Percentiles rank a stretch among this genome's conserved stretches.
These are phyloP conservation scores for Naganishia sp. DNA, from an alignment of 1,284 basidiomycete species.

Conservation along the genomic window DNA sequence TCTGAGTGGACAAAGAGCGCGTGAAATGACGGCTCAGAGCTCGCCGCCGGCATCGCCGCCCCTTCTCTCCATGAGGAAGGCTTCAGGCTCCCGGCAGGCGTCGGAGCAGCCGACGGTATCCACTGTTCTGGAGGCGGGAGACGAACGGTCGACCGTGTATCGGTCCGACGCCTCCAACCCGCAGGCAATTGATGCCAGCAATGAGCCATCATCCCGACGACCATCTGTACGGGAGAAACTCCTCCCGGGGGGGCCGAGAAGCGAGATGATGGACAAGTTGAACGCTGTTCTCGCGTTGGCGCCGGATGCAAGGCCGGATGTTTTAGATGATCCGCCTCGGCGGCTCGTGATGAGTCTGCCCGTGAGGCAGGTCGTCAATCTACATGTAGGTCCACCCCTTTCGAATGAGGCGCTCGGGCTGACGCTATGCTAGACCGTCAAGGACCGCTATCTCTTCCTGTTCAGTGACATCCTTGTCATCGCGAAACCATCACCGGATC, in stretches of 20 bases:
- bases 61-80: neutral
- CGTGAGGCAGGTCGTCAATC: slow-evolving; percentile 89
- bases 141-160: slow-evolving; percentile 3
- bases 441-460: slow-evolving; percentile 92
- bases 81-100: slow-evolving; percentile 1
- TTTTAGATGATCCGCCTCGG: slow-evolving; percentile 79
- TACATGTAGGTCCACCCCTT: slow-evolving; percentile 57
- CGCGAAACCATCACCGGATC: slow-evolving; percentile 60
- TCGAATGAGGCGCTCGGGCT: neutral
- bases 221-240: neutral
- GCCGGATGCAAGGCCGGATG: slow-evolving; percentile 61
- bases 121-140: slow-evolving; percentile 2
- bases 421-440: slow-evolving; percentile 64
- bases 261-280: slow-evolving; percentile 46
- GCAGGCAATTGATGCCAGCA: slow-evolving; percentile 37
- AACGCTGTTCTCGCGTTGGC: slow-evolving; percentile 63
- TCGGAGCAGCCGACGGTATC: slow-evolving; percentile 19
- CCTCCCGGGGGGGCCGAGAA: slow-evolving; percentile 30
- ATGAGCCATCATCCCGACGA: neutral
- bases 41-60: neutral
- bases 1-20: neutral
- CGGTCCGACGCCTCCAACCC: neutral
- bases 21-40: neutral
- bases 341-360: slow-evolving; percentile 80
- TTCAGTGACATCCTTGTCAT: slow-evolving; percentile 93